These are phyloP conservation scores for Rhododendron simsii DNA, from an alignment of 148 eudicot species.

Conservation along the genomic window DNA sequence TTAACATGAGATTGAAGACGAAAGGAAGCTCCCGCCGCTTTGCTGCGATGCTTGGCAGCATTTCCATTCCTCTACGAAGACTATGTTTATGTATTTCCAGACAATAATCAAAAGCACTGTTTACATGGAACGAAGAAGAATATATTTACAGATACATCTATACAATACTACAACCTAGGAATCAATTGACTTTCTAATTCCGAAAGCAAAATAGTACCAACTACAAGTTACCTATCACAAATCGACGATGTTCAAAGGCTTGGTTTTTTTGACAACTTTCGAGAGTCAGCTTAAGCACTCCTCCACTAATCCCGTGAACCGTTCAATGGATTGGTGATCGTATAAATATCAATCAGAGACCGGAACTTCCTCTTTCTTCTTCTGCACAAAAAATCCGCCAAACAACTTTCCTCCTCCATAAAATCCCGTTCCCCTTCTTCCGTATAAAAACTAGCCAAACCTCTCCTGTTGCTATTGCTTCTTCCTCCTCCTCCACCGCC, in stretches of 20 bases:
- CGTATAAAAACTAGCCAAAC: background rate
- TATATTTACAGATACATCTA: background rate
- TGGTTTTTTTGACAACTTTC: no score
- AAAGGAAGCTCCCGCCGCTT: no score
- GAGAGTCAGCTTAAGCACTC: no score
- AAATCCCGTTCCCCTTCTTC: background rate
- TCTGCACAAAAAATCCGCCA: background rate
- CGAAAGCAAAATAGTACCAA: background rate
- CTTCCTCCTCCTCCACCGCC: background rate
- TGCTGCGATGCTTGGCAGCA: no score
- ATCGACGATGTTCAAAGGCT: background rate
- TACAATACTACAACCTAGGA: background rate
- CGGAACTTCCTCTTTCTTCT: conserved; percentile 9
- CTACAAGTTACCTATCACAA: background rate
- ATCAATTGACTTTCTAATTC: background rate
- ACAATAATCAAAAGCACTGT: background rate
- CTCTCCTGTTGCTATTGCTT: background rate
- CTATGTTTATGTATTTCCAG: background rate
- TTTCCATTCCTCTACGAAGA: no score
- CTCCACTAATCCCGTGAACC: background rate
- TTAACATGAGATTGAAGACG: background rate
- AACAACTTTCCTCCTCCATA: background rate
- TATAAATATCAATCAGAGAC: conserved; percentile 9
- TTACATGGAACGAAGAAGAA: background rate
- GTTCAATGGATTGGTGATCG: background rate